phyloP scores from a whole-genome alignment of 1,139 yeast species.

The Candida tropicalis region DNA sequence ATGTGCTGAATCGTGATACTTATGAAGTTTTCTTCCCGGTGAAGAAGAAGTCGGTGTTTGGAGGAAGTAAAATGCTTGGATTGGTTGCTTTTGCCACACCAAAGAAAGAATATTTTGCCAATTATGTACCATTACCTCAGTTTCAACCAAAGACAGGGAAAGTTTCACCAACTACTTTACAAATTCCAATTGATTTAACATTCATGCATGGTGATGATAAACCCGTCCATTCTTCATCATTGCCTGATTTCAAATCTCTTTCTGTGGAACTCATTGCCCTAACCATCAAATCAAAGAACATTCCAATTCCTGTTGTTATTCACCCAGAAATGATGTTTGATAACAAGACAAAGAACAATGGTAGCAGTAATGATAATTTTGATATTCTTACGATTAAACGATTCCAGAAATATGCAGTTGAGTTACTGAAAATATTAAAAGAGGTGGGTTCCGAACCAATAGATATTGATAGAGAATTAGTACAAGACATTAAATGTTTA shows the following conservation, averaged over 20 bases:
- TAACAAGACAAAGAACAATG: slow-evolving; percentile 26
- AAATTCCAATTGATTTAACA: slow-evolving; percentile 32
- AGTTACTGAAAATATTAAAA: slow-evolving; percentile 30
- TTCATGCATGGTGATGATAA: slow-evolving; percentile 24
- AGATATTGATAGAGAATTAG: slow-evolving; percentile 26
- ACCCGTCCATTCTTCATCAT: slow-evolving; percentile 14
- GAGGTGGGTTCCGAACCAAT: slow-evolving; percentile 27
- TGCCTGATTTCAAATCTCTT: slow-evolving; percentile 34
- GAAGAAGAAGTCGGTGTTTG: slow-evolving; percentile 35
- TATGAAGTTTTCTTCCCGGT: slow-evolving; percentile 38
- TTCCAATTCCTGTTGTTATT: slow-evolving; percentile 41
- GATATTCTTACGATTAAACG: slow-evolving; percentile 33
- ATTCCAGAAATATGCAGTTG: slow-evolving; percentile 37
- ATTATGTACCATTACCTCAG: slow-evolving; percentile 22
- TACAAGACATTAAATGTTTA: slow-evolving; percentile 35
- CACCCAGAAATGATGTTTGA: slow-evolving; percentile 41
- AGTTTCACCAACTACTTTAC: slow-evolving; percentile 19
- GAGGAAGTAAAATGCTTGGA: slow-evolving; percentile 36
- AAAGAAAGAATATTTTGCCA: slow-evolving; percentile 26
- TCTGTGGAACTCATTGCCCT: slow-evolving; percentile 35
- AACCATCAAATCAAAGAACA: slow-evolving; percentile 33
- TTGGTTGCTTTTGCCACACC: slow-evolving; percentile 37
- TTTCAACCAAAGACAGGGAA: slow-evolving; percentile 6
- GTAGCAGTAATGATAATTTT: slow-evolving; percentile 28
- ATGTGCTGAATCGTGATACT: slow-evolving; percentile 13